phyloP scores from a whole-genome alignment of 2,329 filamentous ascomycete genomes.

The Fusarium sp. region DNA sequence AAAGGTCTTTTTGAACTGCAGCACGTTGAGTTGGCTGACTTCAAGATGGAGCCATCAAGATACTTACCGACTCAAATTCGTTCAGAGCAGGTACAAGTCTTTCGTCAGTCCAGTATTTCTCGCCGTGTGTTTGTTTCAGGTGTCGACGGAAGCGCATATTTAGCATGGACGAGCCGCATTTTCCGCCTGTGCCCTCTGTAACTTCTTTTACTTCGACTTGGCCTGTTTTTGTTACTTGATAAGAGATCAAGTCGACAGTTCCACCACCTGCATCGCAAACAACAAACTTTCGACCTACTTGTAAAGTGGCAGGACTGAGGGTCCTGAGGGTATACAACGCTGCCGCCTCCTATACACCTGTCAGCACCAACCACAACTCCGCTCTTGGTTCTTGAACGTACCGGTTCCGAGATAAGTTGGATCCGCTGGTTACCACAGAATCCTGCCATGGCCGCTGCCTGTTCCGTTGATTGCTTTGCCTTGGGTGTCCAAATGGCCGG shows the following conservation, averaged over 20 bases:
- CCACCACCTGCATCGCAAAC: conserved; percentile 70
- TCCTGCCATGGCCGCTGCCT: conserved; percentile 57
- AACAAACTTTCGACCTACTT: conserved; percentile 64
- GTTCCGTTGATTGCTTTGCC: conserved; percentile 66
- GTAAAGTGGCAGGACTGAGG: conserved; percentile 58
- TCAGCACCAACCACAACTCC: conserved; percentile 26
- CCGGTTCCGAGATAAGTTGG: conserved; percentile 65
- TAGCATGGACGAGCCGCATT: conserved; percentile 66
- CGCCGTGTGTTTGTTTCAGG: conserved; percentile 60
- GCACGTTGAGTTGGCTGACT: conserved; percentile 17
- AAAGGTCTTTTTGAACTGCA: conserved; percentile 58
- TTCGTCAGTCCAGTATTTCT: conserved; percentile 61
- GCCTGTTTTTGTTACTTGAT: conserved; percentile 61
- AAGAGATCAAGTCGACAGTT: conserved; percentile 69
- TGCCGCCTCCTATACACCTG: conserved; percentile 61
- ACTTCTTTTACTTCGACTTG: conserved; percentile 64
- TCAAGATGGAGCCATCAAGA: conserved; percentile 57
- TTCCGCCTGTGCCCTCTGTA: conserved; percentile 63
- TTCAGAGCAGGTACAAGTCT: conserved; percentile 59
- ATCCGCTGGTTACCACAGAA: conserved; percentile 60
- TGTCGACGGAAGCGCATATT: conserved; percentile 64
- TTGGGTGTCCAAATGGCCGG: conserved; percentile 72
- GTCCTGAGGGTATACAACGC: conserved; percentile 64
- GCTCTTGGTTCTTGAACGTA: conserved; percentile 38
- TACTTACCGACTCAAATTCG: conserved; percentile 59